Base-by-base conservation (phyloP, 1,284 basidiomycete species). In the Leccinum subfulvum region DNA sequence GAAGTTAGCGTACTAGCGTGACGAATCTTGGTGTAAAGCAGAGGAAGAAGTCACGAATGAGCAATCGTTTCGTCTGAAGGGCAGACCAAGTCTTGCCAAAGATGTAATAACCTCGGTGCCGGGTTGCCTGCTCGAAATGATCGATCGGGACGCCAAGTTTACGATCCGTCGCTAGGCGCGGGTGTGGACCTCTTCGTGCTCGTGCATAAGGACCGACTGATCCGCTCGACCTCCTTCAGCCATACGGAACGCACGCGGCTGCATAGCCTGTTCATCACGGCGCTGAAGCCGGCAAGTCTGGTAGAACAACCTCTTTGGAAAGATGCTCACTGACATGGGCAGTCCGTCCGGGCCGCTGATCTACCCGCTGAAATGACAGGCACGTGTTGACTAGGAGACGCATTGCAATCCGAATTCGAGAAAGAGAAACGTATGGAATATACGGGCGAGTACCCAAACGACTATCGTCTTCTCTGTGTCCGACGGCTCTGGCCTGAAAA, bases 401-500 rank as follows among this genome's bases (percentile, higher is more conserved):
- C 11, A 35, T 35, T 35, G 33, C 33, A n/a, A 47, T 47, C 4
- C 44, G n/a, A 21, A 47, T 47, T 47, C 44, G 44, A 41, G n/a
- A n/a, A 41, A 41, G 39, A 11, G 44, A 21, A 23, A 49, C 3
- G 21, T 8, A 13, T 23, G 47, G 47, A 47, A 47, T 47, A 11
- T 47, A 47, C 18, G 18, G 21, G 10, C 5, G 4, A 10, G 16
- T 47, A 18, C n/a, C 41, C 41, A 21, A 21, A 23, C 47, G 21
- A 21, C 57, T 68, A 73, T 30, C 71, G 71, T 64, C 64, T 68
- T 60, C 73, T 62, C 55, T 73, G 72, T 21, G 73, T 62, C 55
- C 75, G 67, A 54, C 74, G 73, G 66, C 75, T 76, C 61, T 74
- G 69, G 10, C 70, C 73, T 76, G 28, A 13, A 59, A 57, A 30